phyloP scores from a whole-genome alignment of 2,329 filamentous ascomycete species.

The Nannizzia gypsea region DNA sequence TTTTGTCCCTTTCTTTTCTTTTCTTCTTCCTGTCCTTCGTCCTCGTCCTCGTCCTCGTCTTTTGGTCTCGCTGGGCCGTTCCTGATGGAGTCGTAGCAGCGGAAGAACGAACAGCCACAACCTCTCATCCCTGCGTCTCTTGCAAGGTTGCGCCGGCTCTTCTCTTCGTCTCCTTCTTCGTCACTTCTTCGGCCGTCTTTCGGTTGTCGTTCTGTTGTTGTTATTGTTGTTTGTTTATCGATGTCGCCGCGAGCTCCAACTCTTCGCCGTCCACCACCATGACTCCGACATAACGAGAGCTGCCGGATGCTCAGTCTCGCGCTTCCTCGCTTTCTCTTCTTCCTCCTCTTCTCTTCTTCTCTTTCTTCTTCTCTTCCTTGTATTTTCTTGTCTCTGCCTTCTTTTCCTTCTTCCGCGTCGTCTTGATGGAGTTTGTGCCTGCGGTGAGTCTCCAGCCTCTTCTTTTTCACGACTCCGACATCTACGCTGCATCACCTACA shows the following conservation, averaged over 20 bases:
- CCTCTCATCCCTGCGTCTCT: neutral
- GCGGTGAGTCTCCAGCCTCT: constrained; percentile 18
- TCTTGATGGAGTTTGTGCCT: constrained; percentile 23
- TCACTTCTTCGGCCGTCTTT: neutral
- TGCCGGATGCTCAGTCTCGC: neutral
- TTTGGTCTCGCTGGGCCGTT: neutral
- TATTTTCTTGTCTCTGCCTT: too few species aligned
- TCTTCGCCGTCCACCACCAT: neutral
- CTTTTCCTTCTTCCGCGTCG: too few species aligned
- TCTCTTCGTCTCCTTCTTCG: neutral
- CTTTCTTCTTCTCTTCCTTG: neutral
- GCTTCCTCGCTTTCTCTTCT: neutral
- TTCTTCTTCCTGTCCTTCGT: neutral
- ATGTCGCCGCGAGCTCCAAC: neutral
- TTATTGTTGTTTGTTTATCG: neutral
- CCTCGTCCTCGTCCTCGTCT: neutral
- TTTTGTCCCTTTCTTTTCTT: neutral
- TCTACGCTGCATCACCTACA: neutral
- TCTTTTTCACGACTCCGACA: neutral
- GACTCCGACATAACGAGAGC: neutral
- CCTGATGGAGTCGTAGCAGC: neutral
- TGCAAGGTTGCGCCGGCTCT: neutral
- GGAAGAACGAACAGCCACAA: too few species aligned
- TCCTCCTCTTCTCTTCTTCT: neutral
- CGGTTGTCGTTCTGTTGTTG: neutral